Evolutionary conservation across 495 filamentous ascomycete species (phyloP).

Genomic region (Trichoderma reesei): DNA sequence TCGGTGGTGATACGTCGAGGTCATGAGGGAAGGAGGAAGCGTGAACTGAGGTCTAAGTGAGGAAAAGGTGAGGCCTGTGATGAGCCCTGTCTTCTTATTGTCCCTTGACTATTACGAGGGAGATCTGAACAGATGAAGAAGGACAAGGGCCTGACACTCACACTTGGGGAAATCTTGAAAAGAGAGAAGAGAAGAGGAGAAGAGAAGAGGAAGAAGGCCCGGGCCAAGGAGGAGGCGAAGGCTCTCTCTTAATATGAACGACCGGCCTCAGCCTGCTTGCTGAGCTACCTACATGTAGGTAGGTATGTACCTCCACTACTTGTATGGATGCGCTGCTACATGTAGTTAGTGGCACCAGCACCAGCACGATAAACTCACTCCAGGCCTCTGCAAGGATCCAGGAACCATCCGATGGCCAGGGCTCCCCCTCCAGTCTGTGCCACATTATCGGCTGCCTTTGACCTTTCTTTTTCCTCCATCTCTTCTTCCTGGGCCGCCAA

Average conservation of each 20-base stretch:
- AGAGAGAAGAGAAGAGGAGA: neutral
- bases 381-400: constrained; percentile 1
- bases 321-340: no score
- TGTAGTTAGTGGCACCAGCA: neutral
- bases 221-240: neutral
- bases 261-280: neutral
- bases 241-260: neutral
- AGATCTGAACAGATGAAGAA: neutral
- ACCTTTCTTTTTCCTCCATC: neutral
- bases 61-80: neutral
- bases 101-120: neutral
- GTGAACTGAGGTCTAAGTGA: neutral
- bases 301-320: no score
- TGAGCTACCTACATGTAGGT: no score
- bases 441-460: neutral
- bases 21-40: neutral
- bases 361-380: neutral
- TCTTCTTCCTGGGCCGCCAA: neutral
- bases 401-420: neutral
- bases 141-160: neutral
- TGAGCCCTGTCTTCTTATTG: neutral
- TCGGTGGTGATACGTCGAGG: neutral
- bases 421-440: neutral
- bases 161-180: neutral
- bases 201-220: neutral